Percentiles rank a stretch among this genome's conserved stretches.
phyloP scores from a whole-genome alignment of 2,329 filamentous ascomycete genomes.

The Ceratocystis papillata region DNA sequence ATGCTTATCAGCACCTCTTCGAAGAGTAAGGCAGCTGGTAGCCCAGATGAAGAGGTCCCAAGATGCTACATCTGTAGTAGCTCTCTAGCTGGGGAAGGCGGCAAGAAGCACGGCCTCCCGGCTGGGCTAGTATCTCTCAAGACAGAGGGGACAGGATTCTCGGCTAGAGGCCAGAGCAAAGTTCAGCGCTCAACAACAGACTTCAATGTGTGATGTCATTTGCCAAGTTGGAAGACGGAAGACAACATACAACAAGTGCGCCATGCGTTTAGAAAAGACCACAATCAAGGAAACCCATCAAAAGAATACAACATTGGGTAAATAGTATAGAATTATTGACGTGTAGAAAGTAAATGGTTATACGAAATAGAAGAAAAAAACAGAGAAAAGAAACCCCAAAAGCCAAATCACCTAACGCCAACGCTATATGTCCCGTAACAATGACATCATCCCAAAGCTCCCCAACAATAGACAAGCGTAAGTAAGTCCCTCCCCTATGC shows the following conservation, averaged over 20 bases:
- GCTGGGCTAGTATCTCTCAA: conserved; percentile 68
- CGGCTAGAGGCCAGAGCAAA: conserved; percentile 70
- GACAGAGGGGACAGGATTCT: conserved; percentile 86
- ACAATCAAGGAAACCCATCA: no score
- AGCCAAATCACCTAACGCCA: not conserved
- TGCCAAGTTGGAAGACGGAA: no score
- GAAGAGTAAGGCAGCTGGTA: conserved; percentile 31
- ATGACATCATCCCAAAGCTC: not conserved
- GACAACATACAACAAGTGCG: no score
- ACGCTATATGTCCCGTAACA: not conserved
- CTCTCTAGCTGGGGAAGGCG: conserved; percentile 44
- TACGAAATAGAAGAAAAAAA: no score
- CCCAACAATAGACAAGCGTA: not conserved
- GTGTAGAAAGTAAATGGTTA: no score
- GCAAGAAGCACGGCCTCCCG: conserved; percentile 36
- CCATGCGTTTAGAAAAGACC: no score
- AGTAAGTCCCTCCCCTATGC: not conserved
- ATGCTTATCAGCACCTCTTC: conserved; percentile 44
- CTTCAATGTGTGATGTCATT: conserved; percentile 59
- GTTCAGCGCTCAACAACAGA: conserved; percentile 69
- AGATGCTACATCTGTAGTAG: conserved; percentile 78
- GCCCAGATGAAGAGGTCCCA: conserved; percentile 39
- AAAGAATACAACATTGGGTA: no score
- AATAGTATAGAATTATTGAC: no score
- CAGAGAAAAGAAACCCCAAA: not conserved